Evolutionary conservation across 2,329 filamentous ascomycete genomes (phyloP).

Genomic region (Penicillium occitanis): DNA sequence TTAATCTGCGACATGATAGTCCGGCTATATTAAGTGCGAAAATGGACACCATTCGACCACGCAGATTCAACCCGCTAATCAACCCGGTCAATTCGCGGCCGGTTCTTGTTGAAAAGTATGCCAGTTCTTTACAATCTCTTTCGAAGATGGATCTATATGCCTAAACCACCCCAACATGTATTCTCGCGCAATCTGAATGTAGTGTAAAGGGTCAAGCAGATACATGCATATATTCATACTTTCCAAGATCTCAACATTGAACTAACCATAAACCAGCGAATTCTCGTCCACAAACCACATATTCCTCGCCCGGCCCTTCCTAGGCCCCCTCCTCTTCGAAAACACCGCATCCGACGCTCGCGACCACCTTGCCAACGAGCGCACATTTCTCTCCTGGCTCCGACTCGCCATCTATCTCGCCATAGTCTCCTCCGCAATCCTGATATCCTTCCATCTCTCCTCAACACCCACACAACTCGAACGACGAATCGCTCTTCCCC

Average conservation of each 20-base stretch:
- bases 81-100: slow-evolving; percentile 52
- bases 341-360: slow-evolving; percentile 66
- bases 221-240: slow-evolving; percentile 7
- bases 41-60: slow-evolving; percentile 22
- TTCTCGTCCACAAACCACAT: slow-evolving; percentile 38
- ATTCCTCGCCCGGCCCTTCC: slow-evolving; percentile 56
- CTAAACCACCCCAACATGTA: background rate
- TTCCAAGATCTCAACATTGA: background rate
- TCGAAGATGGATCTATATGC: background rate
- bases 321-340: slow-evolving; percentile 64
- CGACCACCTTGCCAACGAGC: slow-evolving; percentile 66
- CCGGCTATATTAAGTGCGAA: background rate
- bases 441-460: slow-evolving; percentile 90
- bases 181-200: background rate
- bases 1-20: background rate
- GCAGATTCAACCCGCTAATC: slow-evolving; percentile 53
- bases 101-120: slow-evolving; percentile 51
- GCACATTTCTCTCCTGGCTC: slow-evolving; percentile 85
- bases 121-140: background rate
- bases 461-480: slow-evolving; percentile 68
- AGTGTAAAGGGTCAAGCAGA: background rate
- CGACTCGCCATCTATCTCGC: slow-evolving; percentile 87
- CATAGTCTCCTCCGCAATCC: slow-evolving; percentile 83
- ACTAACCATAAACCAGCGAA: slow-evolving; percentile 27
- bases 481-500: slow-evolving; percentile 72